Base-by-base conservation (phyloP, 176 grass and related monocot species). In the Rhynchospora pubera region DNA sequence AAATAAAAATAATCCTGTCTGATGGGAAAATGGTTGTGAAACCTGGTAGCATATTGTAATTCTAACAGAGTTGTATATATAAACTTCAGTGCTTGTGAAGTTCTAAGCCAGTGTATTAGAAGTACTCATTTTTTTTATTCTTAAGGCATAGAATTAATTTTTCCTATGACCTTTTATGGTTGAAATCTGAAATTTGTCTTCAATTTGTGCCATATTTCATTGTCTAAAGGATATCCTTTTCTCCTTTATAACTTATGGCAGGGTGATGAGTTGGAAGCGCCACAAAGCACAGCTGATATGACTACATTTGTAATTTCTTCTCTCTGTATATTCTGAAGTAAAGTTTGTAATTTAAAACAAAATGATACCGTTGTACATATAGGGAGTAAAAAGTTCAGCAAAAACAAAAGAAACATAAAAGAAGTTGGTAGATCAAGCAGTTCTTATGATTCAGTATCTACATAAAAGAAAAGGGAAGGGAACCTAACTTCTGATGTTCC, bases 231-330 rank as follows among this genome's bases (percentile, higher is more conserved):
- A 32, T 55, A 53, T 32, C 32, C 11, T 1, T 52, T 6, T 55
- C 44, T 62, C 3, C 79, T n/a, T 34, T 79, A 14, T 69, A 42
- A 71, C 79, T 87, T 50, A 81, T 84, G 30, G 58, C 80, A 97
- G 94, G 63, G 28, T 51, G 89, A 88, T 83, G 94, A 97, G 81
- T 90, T 61, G 94, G 91, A 28, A 81, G 85, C 48, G 10, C 86
- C 91, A 42, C 94, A 97, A 85, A 97, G 83, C 83, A 89, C 94
- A 8, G 57, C 91, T 80, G 94, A 97, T 82, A 97, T 97, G 91
- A 92, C 94, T 7, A 90, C 82, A 65, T 97, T 97, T 90, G 94
- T 97, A 83, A 92, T 87, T 77, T 19, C 82, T 73, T 84, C 2
- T 77, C 23, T 18, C 53, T 75, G 47, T 75, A 24, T 81, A 56